These are phyloP conservation scores for Durio zibethinus DNA, from an alignment of 345 rosid species.

Conservation along the genomic window DNA sequence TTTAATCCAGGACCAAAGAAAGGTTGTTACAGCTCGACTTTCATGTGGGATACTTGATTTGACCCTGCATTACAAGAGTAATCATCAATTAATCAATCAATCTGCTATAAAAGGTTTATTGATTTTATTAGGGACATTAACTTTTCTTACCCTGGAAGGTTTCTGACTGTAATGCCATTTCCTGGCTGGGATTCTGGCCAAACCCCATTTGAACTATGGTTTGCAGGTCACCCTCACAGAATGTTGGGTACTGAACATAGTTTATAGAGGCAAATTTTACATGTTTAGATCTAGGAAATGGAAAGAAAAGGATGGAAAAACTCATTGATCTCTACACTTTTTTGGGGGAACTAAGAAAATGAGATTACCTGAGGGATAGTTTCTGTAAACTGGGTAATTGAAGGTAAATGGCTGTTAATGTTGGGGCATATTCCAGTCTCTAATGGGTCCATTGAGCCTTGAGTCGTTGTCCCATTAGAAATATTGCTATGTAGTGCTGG, in stretches of 20 bases:
- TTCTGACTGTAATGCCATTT: conserved; percentile 27
- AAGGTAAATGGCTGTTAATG: conserved; percentile 45
- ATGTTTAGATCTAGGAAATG: neutral
- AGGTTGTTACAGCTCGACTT: conserved; percentile 51
- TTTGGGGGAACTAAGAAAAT: neutral
- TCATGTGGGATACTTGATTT: conserved; percentile 45
- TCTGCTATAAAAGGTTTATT: neutral
- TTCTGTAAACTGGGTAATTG: conserved; percentile 41
- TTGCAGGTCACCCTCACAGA: conserved; percentile 71
- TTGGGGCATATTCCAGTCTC: conserved; percentile 33
- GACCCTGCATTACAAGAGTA: conserved; percentile 44
- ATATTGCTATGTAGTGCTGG: conserved; percentile 31
- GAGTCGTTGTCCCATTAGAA: conserved; percentile 38
- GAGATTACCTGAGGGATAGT: conserved; percentile 43
- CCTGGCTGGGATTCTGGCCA: conserved; percentile 36
- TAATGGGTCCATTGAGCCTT: conserved; percentile 39
- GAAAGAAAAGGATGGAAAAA: neutral
- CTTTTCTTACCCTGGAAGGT: conserved; percentile 36
- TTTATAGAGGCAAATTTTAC: neutral
- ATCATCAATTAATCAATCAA: neutral
- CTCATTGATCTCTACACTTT: neutral
- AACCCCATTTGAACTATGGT: conserved; percentile 79
- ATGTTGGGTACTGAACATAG: conserved; percentile 42
- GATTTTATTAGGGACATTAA: neutral
- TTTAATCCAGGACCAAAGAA: conserved; percentile 29